These are phyloP conservation scores for Mortierella sp. DNA, from an alignment of 371 early-diverging fungal species.

Conservation along the genomic window DNA sequence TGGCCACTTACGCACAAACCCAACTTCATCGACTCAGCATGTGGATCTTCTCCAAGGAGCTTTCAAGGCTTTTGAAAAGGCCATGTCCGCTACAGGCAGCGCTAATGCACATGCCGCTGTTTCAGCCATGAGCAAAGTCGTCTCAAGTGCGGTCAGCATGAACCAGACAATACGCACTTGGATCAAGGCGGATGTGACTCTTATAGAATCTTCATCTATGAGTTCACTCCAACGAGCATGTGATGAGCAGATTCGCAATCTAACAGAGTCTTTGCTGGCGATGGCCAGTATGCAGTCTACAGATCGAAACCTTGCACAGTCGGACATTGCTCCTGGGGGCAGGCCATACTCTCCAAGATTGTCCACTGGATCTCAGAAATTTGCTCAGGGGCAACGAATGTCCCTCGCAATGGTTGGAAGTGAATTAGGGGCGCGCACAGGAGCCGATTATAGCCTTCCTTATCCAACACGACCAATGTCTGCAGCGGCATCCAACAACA, in stretches of 20 bases:
- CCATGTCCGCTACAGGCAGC: neutral
- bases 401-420: slow-evolving; percentile 17
- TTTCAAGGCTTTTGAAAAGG: slow-evolving; percentile 35
- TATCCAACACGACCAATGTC: slow-evolving; percentile 33
- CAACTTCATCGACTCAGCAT: slow-evolving; percentile 24
- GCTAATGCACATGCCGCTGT: neutral
- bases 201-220: slow-evolving; percentile 48
- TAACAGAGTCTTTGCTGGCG: slow-evolving; percentile 38
- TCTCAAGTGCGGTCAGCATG: slow-evolving; percentile 38
- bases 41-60: slow-evolving; percentile 35
- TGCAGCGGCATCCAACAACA: neutral
- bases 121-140: slow-evolving; percentile 36
- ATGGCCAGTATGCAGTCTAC: slow-evolving; percentile 11
- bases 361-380: slow-evolving; percentile 7
- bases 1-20: slow-evolving; percentile 12
- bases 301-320: neutral
- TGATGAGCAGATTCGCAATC: slow-evolving; percentile 51
- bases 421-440: slow-evolving; percentile 13
- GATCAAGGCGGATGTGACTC: slow-evolving; percentile 45
- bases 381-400: slow-evolving; percentile 28
- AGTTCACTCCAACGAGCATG: slow-evolving; percentile 34
- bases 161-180: slow-evolving; percentile 43
- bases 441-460: neutral
- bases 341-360: slow-evolving; percentile 27
- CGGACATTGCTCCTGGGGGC: slow-evolving; percentile 7